Conservation (phyloP, 2,329 filamentous ascomycete genomes). For the Monosporascus ibericus region DNA sequence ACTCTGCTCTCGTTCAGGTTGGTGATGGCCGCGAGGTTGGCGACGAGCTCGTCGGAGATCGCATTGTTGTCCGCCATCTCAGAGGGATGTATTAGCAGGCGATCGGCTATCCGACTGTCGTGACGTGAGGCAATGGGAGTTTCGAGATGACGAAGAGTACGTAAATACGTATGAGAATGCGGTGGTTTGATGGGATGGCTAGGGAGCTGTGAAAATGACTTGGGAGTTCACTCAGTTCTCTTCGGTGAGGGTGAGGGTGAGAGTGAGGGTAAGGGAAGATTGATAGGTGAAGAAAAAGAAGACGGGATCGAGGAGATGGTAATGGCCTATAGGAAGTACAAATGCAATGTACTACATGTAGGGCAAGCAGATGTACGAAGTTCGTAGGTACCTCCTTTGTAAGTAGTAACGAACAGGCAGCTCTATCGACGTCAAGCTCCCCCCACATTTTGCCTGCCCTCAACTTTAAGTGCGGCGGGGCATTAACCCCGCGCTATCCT, state of each 20-base stretch:
- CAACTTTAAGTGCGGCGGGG: background rate
- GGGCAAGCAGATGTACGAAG: background rate
- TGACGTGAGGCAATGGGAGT: too few species aligned
- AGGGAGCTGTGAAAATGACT: background rate
- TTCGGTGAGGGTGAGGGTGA: background rate
- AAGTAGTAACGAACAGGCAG: background rate
- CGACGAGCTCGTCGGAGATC: slow-evolving; percentile 6
- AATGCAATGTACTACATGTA: background rate
- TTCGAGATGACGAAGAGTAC: background rate
- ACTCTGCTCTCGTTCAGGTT: slow-evolving; percentile 16
- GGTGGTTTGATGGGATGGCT: background rate
- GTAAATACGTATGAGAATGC: background rate
- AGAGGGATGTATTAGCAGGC: background rate
- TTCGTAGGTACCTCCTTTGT: background rate
- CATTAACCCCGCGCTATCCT: background rate
- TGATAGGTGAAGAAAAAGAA: background rate
- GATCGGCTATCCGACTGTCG: too few species aligned
- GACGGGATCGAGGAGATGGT: background rate
- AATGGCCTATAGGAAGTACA: background rate
- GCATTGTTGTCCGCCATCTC: background rate
- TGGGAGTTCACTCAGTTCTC: background rate
- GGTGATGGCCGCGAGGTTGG: slow-evolving; percentile 27
- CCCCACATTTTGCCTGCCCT: background rate
- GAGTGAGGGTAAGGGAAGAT: background rate
- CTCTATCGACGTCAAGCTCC: background rate